These are phyloP conservation scores for Babesia gibsoni DNA, from an alignment of 169 alveolate species.

Conservation along the genomic window DNA sequence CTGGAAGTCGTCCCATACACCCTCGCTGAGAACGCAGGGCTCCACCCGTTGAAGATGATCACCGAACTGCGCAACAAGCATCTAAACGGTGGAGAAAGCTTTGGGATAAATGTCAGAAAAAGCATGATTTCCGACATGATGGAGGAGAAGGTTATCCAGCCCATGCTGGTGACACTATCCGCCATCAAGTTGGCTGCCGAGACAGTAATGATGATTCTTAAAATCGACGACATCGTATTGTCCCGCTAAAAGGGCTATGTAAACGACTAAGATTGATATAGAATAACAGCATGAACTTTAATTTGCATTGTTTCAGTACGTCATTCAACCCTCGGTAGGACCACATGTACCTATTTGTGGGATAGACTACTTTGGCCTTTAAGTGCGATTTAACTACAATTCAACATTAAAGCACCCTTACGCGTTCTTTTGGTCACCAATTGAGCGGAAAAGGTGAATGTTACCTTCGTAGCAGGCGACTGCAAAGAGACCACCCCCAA, in stretches of 20 bases:
- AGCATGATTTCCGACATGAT: conserved; percentile 84
- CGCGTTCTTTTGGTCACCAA: not conserved
- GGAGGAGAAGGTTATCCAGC: conserved; percentile 94
- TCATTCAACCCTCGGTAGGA: not conserved
- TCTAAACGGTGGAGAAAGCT: conserved; percentile 84
- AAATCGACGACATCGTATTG: conserved; percentile 97
- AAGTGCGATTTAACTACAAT: not conserved
- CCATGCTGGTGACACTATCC: conserved; percentile 94
- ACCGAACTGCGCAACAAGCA: conserved; percentile 93
- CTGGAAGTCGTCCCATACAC: conserved; percentile 98
- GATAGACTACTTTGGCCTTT: no score
- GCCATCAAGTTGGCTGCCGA: conserved; percentile 97
- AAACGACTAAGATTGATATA: not conserved
- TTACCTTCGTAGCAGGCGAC: conserved; percentile 63
- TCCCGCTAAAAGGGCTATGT: conserved; percentile 18
- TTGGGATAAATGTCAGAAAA: conserved; percentile 94
- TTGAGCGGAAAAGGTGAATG: conserved; percentile 28
- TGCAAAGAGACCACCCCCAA: conserved; percentile 52
- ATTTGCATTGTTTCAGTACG: no score
- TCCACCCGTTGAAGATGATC: conserved; percentile 94
- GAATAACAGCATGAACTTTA: not conserved
- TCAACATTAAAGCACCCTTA: not conserved
- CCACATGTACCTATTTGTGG: no score
- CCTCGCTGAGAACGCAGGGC: conserved; percentile 99
- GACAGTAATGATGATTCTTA: conserved; percentile 97